Percentiles rank a stretch among this genome's conserved stretches.
These are phyloP conservation scores for Pythium rhizo-oryzae DNA, from an alignment of 352 stramenopile species.

Conservation along the genomic window DNA sequence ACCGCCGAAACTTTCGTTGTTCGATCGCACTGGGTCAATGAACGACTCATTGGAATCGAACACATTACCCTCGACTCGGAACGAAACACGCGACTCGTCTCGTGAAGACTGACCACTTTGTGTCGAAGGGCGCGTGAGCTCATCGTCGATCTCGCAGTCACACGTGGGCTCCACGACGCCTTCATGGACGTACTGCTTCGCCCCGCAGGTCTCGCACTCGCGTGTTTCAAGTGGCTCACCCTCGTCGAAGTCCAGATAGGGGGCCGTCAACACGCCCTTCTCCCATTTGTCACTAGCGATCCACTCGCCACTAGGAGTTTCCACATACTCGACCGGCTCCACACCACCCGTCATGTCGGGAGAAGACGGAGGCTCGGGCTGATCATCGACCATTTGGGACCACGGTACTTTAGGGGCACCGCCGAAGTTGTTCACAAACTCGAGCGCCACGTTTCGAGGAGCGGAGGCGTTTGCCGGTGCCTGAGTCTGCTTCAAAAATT, in stretches of 20 bases:
- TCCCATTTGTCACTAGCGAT: constrained; percentile 43
- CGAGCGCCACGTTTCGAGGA: constrained; percentile 13
- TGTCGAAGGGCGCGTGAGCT: constrained; percentile 21
- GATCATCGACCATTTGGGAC: constrained; percentile 7
- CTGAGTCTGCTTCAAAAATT: constrained; percentile 14
- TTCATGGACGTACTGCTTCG: constrained; percentile 47
- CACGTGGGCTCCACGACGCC: constrained; percentile 51
- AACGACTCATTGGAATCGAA: constrained; percentile 12
- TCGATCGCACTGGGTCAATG: constrained; percentile 4
- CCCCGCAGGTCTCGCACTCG: constrained; percentile 47
- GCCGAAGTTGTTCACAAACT: not conserved
- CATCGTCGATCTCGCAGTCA: constrained; percentile 37
- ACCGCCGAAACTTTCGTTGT: constrained; percentile 5
- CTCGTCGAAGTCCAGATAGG: constrained; percentile 22
- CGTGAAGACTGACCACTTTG: constrained; percentile 18
- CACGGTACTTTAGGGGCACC: constrained; percentile 5
- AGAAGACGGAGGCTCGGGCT: constrained; percentile 18
- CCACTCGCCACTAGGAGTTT: constrained; percentile 65
- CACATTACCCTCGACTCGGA: constrained; percentile 17
- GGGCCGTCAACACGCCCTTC: constrained; percentile 19
- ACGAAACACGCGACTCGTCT: constrained; percentile 23
- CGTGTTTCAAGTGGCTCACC: constrained; percentile 29
- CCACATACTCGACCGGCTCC: constrained; percentile 62
- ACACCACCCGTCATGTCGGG: constrained; percentile 31
- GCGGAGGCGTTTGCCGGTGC: constrained; percentile 8